These are phyloP conservation scores for Cryptosporidium ubiquitum DNA, from an alignment of 169 alveolate species.

Conservation along the genomic window DNA sequence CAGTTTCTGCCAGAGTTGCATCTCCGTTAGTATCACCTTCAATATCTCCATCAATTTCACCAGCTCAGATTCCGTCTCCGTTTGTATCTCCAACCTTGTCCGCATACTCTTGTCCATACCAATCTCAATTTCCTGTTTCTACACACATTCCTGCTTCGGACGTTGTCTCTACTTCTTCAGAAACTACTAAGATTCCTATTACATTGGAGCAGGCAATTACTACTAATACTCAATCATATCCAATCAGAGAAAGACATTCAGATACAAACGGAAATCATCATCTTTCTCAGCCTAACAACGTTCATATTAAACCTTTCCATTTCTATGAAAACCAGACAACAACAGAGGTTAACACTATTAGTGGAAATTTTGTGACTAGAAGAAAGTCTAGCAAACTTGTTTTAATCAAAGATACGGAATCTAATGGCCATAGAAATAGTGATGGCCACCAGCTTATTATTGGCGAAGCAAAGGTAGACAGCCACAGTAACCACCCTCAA, in stretches of 20 bases:
- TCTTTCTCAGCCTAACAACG: neutral
- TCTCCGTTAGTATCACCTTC: neutral
- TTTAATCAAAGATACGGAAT: neutral
- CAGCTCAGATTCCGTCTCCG: neutral
- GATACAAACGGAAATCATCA: neutral
- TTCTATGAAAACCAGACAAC: neutral
- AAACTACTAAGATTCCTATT: neutral
- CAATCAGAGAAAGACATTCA: neutral
- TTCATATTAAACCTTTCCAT: neutral
- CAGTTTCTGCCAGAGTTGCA: neutral
- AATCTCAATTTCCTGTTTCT: neutral
- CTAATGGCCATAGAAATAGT: neutral
- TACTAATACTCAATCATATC: neutral
- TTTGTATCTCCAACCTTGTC: neutral
- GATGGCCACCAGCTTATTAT: neutral
- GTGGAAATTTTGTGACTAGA: neutral
- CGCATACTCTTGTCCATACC: neutral
- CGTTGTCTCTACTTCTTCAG: neutral
- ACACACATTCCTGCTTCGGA: neutral
- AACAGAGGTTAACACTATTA: neutral
- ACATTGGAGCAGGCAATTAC: neutral
- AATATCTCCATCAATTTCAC: neutral
- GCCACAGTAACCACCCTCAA: neutral
- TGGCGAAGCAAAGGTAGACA: neutral
- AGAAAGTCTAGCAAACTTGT: slow-evolving; percentile 15